Base-by-base conservation (phyloP, 1,284 basidiomycete genomes). In the Heterobasidion annosum region DNA sequence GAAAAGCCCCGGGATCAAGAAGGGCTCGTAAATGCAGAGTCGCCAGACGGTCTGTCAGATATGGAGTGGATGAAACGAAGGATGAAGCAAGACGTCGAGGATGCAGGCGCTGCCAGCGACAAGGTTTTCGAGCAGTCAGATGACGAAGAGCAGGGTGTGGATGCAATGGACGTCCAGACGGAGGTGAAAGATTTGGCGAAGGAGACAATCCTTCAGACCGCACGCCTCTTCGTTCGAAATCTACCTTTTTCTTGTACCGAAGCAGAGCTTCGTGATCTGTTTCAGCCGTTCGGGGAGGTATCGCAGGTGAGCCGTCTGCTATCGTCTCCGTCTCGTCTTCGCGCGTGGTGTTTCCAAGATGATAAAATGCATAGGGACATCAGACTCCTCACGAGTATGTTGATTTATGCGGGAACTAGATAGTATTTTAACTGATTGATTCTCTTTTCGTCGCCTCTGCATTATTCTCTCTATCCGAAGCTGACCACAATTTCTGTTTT, bases 181-280 rank as follows among this genome's bases (percentile, higher is more conserved):
- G 56, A 66, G 3, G 54, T 62, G 18, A 56, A 63, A 12, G 78
- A 85, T 51, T 66, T 75, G 1, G 73, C 73, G 0, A 80, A 74
- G 57, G 75, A 79, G 34, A 83, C 83, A 0, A 93, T 98, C 54
- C 72, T 89, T 25, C 79, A 81, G 55, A 93, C 91, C 0, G 81
- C 83, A 0, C 83, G 96, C 1, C 73, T 98, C 4, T 98, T 98
- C 66, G 74, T 98, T 6, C 91, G 96, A 12, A 99, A 98, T 66
- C 70, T 98, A 16, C 79, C 94, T 0, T 98, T 93, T 65, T 79
- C 88, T 0, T 91, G 91, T 55, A 88, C 85, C 1, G 81, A 89
- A 35, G 72, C 77, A 3, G 92, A 97, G 52, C 68, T 98, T 2
- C 66, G 70, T 7, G 73, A 77, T n/a, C 74, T 85, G 6, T 94